Evolutionary conservation across 805 yeast genomes (phyloP).

Genomic region (Dipodascopsis uninucleata): DNA sequence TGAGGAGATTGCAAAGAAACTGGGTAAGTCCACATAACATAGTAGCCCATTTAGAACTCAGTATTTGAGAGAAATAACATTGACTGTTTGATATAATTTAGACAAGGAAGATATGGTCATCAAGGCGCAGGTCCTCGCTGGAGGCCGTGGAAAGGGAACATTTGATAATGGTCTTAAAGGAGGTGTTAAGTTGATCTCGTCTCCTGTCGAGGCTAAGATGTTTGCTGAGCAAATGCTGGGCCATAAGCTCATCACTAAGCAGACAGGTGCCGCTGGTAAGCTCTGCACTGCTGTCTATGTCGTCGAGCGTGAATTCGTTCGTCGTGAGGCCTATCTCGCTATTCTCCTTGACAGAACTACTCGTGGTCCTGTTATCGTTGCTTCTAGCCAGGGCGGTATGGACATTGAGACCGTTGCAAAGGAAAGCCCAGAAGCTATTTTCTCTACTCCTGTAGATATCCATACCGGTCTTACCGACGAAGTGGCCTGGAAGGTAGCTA

Average conservation of each 20-base stretch:
- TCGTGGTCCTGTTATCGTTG: slow-evolving; percentile 89
- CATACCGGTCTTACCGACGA: slow-evolving; percentile 74
- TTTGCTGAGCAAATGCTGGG: slow-evolving; percentile 85
- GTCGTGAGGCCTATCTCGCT: slow-evolving; percentile 93
- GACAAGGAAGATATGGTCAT: slow-evolving; percentile 77
- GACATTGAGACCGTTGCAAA: slow-evolving; percentile 98
- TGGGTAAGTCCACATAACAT: slow-evolving; percentile 39
- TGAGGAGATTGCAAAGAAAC: slow-evolving; percentile 68
- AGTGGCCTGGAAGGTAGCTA: slow-evolving; percentile 72
- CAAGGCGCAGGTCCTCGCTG: slow-evolving; percentile 98
- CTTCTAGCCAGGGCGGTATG: slow-evolving; percentile 99
- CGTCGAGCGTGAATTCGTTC: slow-evolving; percentile 90
- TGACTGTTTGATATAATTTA: not conserved
- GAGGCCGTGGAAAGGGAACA: slow-evolving; percentile 99
- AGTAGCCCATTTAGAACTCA: not conserved
- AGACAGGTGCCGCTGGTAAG: slow-evolving; percentile 96
- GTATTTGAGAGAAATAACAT: not conserved
- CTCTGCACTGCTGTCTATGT: slow-evolving; percentile 93
- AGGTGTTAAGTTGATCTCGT: slow-evolving; percentile 85
- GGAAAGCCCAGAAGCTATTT: slow-evolving; percentile 84
- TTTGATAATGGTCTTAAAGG: slow-evolving; percentile 94
- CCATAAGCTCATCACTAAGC: slow-evolving; percentile 94
- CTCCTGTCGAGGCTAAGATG: slow-evolving; percentile 82
- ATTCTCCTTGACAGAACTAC: slow-evolving; percentile 90
- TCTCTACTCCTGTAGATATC: slow-evolving; percentile 76